Evolutionary conservation across 148 eudicot species (phyloP).

Genomic region (Heliamphora exappendiculata): DNA sequence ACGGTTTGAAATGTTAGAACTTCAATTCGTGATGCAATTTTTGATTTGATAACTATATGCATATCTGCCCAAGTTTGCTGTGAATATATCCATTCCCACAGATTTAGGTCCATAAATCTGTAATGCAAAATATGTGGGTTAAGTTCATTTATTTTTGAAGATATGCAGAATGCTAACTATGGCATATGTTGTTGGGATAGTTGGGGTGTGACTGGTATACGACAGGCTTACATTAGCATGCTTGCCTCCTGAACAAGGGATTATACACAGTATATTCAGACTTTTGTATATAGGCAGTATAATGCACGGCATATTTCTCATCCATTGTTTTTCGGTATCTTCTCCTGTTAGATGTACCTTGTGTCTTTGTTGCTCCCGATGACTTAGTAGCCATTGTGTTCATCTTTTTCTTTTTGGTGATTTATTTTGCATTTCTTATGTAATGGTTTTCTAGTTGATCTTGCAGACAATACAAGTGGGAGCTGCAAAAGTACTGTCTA

Average conservation of each 20-base stretch:
- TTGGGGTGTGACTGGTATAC: background rate
- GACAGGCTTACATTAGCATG: background rate
- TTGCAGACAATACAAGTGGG: constrained; percentile 72
- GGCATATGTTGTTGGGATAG: background rate
- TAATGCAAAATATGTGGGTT: background rate
- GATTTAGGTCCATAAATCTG: background rate
- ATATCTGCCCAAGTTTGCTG: background rate
- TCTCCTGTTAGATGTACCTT: background rate
- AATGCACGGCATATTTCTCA: background rate
- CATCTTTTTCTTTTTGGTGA: background rate
- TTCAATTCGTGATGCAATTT: too few relatives aligned
- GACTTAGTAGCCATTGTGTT: background rate
- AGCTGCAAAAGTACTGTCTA: constrained; percentile 62
- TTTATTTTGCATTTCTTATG: background rate
- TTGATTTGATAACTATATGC: too few relatives aligned
- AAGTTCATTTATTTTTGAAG: background rate
- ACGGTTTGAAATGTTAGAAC: too few relatives aligned
- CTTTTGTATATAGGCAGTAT: background rate
- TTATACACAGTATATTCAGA: background rate
- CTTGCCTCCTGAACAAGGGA: background rate
- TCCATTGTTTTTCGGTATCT: background rate
- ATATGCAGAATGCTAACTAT: background rate
- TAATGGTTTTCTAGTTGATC: constrained; percentile 4
- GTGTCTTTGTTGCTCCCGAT: background rate
- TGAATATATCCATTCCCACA: background rate